Conservation (phyloP, 2,329 filamentous ascomycete species). For the Colletotrichum sidae region DNA sequence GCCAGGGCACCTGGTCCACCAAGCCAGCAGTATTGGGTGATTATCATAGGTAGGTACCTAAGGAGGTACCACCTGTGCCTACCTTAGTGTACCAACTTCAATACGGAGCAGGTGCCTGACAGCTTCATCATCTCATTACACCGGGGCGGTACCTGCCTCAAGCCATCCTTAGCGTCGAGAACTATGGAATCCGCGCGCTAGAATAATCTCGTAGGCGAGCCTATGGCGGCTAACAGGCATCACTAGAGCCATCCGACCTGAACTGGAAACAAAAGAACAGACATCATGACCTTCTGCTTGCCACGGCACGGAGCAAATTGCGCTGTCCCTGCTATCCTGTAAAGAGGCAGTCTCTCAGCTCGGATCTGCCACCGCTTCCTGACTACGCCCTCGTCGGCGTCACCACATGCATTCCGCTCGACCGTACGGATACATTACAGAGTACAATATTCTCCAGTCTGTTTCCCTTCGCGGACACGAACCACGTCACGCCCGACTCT, state of each 20-base stretch:
- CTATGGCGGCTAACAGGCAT: neutral
- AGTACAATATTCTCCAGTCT: constrained; percentile 21
- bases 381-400: no score
- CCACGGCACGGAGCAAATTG: no score
- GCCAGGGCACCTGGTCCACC: neutral
- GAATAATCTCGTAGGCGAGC: constrained; percentile 1
- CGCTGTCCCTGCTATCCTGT: no score
- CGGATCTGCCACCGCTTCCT: no score
- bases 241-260: constrained; percentile 25
- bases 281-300: no score
- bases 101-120: neutral
- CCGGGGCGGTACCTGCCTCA: no score
- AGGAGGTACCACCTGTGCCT: no score
- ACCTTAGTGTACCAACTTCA: no score
- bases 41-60: no score
- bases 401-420: no score
- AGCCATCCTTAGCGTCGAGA: neutral
- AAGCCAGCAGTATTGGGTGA: neutral
- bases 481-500: constrained; percentile 11
- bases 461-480: neutral
- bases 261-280: constrained; percentile 34
- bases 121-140: neutral
- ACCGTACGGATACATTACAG: no score
- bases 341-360: no score
- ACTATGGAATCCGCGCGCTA: constrained; percentile 2